Percentiles rank a stretch among this genome's conserved stretches.
These are phyloP conservation scores for Picochlorum sp. DNA, from an alignment of 139 green algal genomes.

Conservation along the genomic window DNA sequence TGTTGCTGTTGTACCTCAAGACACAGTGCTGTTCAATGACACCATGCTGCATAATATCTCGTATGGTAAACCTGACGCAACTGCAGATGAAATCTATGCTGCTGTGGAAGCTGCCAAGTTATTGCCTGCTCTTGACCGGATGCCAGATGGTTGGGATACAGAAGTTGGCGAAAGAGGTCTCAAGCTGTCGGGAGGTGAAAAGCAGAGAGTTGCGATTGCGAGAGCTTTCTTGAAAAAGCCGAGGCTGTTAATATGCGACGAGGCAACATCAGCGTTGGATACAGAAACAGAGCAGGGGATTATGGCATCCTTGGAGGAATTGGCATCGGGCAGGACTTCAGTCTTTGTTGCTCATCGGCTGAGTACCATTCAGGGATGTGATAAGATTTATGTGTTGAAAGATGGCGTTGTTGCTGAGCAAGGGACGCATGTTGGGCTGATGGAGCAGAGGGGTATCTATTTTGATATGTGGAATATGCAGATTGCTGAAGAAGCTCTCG, in stretches of 20 bases:
- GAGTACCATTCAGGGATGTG: conserved; percentile 62
- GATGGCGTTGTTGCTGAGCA: conserved; percentile 51
- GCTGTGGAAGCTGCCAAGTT: conserved; percentile 48
- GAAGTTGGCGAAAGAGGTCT: conserved; percentile 76
- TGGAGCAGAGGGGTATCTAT: conserved; percentile 28
- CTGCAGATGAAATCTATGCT: conserved; percentile 50
- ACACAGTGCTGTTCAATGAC: conserved; percentile 35
- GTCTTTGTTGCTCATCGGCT: conserved; percentile 94
- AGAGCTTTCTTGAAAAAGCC: conserved; percentile 64
- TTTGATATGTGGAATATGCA: conserved; percentile 39
- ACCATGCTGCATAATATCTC: conserved; percentile 46
- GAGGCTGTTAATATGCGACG: conserved; percentile 79
- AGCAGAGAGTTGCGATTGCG: conserved; percentile 93
- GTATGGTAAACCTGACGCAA: conserved; percentile 55
- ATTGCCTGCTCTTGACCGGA: conserved; percentile 38
- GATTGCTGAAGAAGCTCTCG: conserved; percentile 19
- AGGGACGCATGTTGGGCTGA: conserved; percentile 56
- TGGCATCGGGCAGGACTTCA: conserved; percentile 59
- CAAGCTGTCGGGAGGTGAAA: conserved; percentile 88
- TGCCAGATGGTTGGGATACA: conserved; percentile 62
- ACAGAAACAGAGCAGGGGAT: conserved; percentile 71
- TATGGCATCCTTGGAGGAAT: conserved; percentile 49
- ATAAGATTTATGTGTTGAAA: conserved; percentile 63
- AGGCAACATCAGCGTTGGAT: conserved; percentile 81
- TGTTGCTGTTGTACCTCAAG: conserved; percentile 86